Base-by-base conservation (phyloP, 2,329 filamentous ascomycete species). In the Neofusicoccum ribis region DNA sequence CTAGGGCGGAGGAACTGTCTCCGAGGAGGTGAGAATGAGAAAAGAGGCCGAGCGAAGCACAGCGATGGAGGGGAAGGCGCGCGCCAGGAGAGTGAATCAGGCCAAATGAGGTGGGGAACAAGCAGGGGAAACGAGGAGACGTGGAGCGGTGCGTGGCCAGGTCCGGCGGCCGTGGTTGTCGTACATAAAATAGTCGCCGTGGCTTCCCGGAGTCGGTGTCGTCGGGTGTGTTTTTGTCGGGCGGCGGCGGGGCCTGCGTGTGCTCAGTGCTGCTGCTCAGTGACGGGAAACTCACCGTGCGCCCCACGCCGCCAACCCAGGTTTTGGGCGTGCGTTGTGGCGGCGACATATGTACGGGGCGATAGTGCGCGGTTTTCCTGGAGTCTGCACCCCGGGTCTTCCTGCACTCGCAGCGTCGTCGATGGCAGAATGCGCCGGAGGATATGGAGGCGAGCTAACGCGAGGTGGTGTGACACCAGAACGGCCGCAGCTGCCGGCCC, bases 381-480 rank as follows among this genome's bases (percentile, higher is more conserved):
- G 11, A 39, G 37, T 4, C 37, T 15, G 37, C 8, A 7, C 6
- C 41, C 52, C 23, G 52, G 37, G 6, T 14, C 51, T 15, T 34
- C 14, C n/a, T 17, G 51, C 51, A 12, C 20, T 34, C 7, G 36
- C 14, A 14, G 51, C 5, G 36, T 7, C 44, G 17, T 39, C 36
- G 15, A 14, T 20, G 17, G 9, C 34, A 54, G 51, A 39, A 39
- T 27, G 23, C 14, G 15, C 39, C 56, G 56, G 56, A 47, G 43
- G 43, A 60, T 36, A 60, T 23, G 34, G 52, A 31, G 47, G 43
- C 56, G 56, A 47, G 56, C 56, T 4, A 47, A 43, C 15, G 56
- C 31, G 56, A 46, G 43, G 43, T 47, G 56, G 56, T 34, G 56
- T 60, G 56, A 60, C 56, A 47, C 43, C 47, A 44, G 23, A 46